phyloP scores from a whole-genome alignment of 1,139 yeast genomes.

The Blastobotrys persicus region DNA sequence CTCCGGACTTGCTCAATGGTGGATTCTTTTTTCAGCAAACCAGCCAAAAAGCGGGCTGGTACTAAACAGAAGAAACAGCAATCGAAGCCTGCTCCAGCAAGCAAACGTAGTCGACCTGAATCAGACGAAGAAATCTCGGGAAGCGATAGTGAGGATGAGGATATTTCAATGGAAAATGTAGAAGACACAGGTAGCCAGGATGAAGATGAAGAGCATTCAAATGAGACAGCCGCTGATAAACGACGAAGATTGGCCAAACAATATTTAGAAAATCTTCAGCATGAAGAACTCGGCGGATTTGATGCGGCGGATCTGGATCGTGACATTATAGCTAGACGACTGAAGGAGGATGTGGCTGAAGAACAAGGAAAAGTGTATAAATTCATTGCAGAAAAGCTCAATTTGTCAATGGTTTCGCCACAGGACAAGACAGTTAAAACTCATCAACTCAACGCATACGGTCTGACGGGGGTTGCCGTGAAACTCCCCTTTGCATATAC shows the following conservation, averaged over 20 bases:
- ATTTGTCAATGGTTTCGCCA: constrained; percentile 15
- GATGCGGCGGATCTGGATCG: constrained; percentile 92
- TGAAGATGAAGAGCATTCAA: constrained; percentile 30
- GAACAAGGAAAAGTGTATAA: constrained; percentile 79
- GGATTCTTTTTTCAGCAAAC: constrained; percentile 34
- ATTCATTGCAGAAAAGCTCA: constrained; percentile 43
- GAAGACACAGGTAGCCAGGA: constrained; percentile 21
- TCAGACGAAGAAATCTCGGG: constrained; percentile 36
- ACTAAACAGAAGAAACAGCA: constrained; percentile 14
- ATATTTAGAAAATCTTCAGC: constrained; percentile 74
- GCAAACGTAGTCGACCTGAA: constrained; percentile 9
- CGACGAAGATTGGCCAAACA: constrained; percentile 93
- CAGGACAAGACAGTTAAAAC: constrained; percentile 17
- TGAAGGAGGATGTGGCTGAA: constrained; percentile 88
- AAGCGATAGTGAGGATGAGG: constrained; percentile 23
- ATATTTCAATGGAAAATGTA: constrained; percentile 17
- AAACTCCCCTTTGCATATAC: constrained; percentile 67
- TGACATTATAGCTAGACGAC: constrained; percentile 75
- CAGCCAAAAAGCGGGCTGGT: constrained; percentile 26
- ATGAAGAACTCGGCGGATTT: constrained; percentile 55
- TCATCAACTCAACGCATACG: constrained; percentile 26
- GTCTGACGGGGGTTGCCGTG: constrained; percentile 40
- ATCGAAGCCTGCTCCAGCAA: constrained; percentile 10
- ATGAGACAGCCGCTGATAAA: constrained; percentile 87
- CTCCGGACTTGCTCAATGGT: constrained; percentile 23